These are phyloP conservation scores for Trichoderma gamsii DNA, from an alignment of 495 filamentous ascomycete species.

Conservation along the genomic window DNA sequence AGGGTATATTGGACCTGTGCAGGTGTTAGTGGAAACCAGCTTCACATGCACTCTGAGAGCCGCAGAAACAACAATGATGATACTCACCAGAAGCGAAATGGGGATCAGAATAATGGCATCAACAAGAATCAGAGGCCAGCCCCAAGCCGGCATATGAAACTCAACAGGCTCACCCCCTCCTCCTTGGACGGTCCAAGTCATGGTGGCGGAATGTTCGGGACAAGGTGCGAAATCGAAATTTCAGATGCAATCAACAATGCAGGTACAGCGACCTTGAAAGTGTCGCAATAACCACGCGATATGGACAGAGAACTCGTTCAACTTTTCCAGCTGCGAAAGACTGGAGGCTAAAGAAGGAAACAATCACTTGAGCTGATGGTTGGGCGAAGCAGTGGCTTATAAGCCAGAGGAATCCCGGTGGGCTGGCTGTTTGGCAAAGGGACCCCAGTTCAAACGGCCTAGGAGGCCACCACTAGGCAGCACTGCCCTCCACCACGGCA, in stretches of 20 bases:
- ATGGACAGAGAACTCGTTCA: background rate
- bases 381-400: slow-evolving; percentile 16
- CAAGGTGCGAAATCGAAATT: background rate
- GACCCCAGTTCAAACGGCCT: slow-evolving; percentile 9
- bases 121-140: slow-evolving; percentile 20
- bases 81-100: slow-evolving; percentile 31
- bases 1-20: slow-evolving; percentile 37
- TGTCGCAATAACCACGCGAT: background rate
- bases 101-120: slow-evolving; percentile 37
- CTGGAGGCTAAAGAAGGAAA: background rate
- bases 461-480: background rate
- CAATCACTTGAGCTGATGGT: background rate
- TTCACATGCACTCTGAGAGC: background rate
- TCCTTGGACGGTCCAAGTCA: slow-evolving; percentile 1
- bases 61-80: background rate
- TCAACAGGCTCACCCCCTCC: background rate
- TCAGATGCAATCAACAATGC: background rate
- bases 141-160: slow-evolving; percentile 15
- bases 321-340: background rate
- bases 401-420: slow-evolving; percentile 7
- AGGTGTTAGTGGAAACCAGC: background rate
- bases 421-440: slow-evolving; percentile 3
- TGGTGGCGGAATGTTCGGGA: background rate
- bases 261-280: background rate
- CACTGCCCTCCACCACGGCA: slow-evolving; percentile 6